Percentiles rank a stretch among this genome's conserved stretches.
Evolutionary conservation across 345 rosid species (phyloP).

Genomic region (Acer negundo): DNA sequence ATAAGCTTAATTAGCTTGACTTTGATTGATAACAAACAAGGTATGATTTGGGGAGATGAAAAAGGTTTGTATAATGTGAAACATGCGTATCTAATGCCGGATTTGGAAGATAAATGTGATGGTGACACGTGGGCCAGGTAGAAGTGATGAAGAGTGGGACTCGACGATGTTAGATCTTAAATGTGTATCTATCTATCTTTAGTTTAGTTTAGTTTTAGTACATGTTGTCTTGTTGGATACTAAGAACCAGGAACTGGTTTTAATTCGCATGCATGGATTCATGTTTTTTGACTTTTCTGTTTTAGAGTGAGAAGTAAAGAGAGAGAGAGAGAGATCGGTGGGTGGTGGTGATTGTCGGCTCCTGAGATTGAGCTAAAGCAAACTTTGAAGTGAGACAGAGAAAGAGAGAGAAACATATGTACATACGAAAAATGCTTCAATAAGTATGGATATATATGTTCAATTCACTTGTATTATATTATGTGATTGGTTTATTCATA

Average conservation of each 20-base stretch:
- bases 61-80: constrained; percentile 28
- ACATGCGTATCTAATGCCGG: constrained; percentile 48
- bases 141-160: constrained; percentile 29
- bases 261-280: constrained; percentile 33
- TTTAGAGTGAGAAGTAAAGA: too few species aligned
- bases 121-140: constrained; percentile 51
- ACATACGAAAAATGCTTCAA: too few species aligned
- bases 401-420: background rate
- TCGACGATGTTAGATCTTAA: constrained; percentile 27
- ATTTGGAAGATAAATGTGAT: constrained; percentile 44
- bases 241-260: background rate
- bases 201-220: constrained; percentile 10
- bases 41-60: background rate
- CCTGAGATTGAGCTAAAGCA: constrained; percentile 27
- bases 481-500: too few species aligned
- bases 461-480: too few species aligned
- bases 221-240: constrained; percentile 12
- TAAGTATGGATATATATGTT: too few species aligned
- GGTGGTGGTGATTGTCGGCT: constrained; percentile 38
- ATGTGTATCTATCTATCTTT: constrained; percentile 9
- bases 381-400: background rate
- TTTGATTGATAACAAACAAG: background rate
- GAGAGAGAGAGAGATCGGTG: background rate
- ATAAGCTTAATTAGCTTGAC: constrained; percentile 1
- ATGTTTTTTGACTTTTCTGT: constrained; percentile 41